Conservation (phyloP, 2,329 filamentous ascomycete genomes). For the Fusarium equiseti region DNA sequence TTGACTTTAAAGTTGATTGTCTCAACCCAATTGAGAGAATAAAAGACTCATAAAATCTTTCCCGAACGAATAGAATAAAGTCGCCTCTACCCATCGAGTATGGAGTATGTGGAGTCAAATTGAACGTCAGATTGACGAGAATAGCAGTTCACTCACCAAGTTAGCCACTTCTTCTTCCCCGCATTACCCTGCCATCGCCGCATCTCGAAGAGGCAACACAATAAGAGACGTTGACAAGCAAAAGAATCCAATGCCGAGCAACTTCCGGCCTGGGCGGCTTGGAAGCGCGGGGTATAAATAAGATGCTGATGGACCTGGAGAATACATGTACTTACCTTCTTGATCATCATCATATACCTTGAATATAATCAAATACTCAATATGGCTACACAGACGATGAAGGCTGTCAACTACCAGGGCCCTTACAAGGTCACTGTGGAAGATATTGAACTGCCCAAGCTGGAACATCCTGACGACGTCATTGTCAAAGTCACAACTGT, state of each 20-base stretch:
- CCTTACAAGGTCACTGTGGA: slow-evolving; percentile 73
- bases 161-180: slow-evolving; percentile 23
- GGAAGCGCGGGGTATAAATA: slow-evolving; percentile 32
- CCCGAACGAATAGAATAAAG: neutral
- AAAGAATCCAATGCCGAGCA: slow-evolving; percentile 22
- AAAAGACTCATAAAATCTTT: neutral
- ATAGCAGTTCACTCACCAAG: neutral
- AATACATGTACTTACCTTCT: neutral
- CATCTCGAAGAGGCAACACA: slow-evolving; percentile 28
- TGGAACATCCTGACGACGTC: slow-evolving; percentile 73
- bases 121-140: slow-evolving; percentile 8
- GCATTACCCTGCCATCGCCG: slow-evolving; percentile 24
- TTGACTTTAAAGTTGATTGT: neutral
- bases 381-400: slow-evolving; percentile 60
- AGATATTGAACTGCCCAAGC: slow-evolving; percentile 67
- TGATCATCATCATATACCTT: neutral
- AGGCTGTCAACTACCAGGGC: slow-evolving; percentile 72
- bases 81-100: neutral
- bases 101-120: neutral
- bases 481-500: slow-evolving; percentile 75
- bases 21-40: no score
- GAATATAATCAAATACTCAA: slow-evolving; percentile 7
- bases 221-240: slow-evolving; percentile 8
- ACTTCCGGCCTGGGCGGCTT: slow-evolving; percentile 13
- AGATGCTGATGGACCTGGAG: neutral